Evolutionary conservation across 176 grass and related monocot genomes (phyloP).

Genomic region (Ensete ventricosum): DNA sequence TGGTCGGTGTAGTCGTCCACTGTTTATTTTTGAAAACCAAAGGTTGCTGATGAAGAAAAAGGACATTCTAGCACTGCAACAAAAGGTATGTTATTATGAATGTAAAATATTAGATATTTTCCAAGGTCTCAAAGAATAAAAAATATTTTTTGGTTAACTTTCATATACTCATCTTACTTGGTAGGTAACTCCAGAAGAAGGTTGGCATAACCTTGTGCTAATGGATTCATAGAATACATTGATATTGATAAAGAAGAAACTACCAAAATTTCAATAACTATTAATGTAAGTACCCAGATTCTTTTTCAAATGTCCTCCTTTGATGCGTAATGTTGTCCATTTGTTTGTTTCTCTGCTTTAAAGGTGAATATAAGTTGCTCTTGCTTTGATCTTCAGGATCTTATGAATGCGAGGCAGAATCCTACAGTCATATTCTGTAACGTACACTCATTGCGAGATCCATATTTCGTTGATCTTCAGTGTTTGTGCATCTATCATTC

Average conservation of each 20-base stretch:
- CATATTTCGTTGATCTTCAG: slow-evolving; percentile 92
- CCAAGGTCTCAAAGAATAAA: no score
- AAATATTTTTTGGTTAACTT: no score
- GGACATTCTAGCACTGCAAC: slow-evolving; percentile 76
- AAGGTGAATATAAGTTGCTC: not conserved
- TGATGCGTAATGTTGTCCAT: not conserved
- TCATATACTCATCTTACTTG: slow-evolving; percentile 3
- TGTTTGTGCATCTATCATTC: slow-evolving; percentile 97
- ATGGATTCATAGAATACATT: slow-evolving; percentile 95
- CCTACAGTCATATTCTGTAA: slow-evolving; percentile 68
- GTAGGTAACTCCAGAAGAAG: slow-evolving; percentile 79
- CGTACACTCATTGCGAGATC: slow-evolving; percentile 93
- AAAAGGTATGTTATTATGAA: slow-evolving; percentile 41
- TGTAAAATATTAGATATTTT: no score
- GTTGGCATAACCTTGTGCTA: slow-evolving; percentile 83
- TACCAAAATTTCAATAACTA: slow-evolving; percentile 95
- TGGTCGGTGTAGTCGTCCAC: slow-evolving; percentile 82
- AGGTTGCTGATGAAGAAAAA: slow-evolving; percentile 87
- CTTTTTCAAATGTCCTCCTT: not conserved
- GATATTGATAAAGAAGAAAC: slow-evolving; percentile 96
- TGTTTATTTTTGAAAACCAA: slow-evolving; percentile 88
- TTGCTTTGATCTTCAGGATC: slow-evolving; percentile 45
- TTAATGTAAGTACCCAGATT: slow-evolving; percentile 48
- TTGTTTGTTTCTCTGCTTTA: no score
- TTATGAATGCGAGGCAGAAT: slow-evolving; percentile 51